Evolutionary conservation across 495 filamentous ascomycete genomes (phyloP).

Genomic region (Neurospora hispaniola): DNA sequence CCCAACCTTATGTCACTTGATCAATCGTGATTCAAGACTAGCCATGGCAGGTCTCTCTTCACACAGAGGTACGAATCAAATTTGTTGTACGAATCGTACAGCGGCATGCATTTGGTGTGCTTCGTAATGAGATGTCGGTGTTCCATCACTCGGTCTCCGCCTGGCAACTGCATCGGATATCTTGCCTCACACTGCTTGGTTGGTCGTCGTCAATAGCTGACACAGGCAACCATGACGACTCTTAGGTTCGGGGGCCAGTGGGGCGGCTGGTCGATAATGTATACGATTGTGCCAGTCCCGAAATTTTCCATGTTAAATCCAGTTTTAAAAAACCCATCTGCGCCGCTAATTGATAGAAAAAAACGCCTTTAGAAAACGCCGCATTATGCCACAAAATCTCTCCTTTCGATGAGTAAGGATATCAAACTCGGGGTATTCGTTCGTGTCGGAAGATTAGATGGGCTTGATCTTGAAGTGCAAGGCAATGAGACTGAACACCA

Average conservation of each 20-base stretch:
- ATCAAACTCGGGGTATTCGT: constrained; percentile 5
- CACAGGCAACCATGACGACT: not conserved
- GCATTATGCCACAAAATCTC: not conserved
- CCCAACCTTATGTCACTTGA: not conserved
- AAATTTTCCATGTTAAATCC: not conserved
- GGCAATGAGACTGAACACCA: constrained; percentile 92
- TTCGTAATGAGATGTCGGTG: not conserved
- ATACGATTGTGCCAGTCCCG: not conserved
- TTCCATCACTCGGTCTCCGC: not conserved
- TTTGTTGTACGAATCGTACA: not conserved
- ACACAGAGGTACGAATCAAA: not conserved
- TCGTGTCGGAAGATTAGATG: constrained; percentile 39
- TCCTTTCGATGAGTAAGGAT: not conserved
- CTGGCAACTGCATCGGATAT: not conserved
- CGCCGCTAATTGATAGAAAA: not conserved
- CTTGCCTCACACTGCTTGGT: not conserved
- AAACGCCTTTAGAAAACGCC: not conserved
- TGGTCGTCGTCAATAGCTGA: not conserved
- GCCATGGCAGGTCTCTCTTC: not conserved
- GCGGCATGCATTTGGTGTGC: not conserved
- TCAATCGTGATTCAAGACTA: not conserved
- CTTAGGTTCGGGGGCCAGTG: not conserved
- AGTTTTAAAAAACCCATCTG: not conserved
- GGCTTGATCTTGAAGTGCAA: constrained; percentile 98
- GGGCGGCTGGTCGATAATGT: not conserved